Evolutionary conservation across 345 rosid genomes (phyloP), one percentile per base, ranked within the genome.

Genomic region (Melaleuca quinquenervia): DNA sequence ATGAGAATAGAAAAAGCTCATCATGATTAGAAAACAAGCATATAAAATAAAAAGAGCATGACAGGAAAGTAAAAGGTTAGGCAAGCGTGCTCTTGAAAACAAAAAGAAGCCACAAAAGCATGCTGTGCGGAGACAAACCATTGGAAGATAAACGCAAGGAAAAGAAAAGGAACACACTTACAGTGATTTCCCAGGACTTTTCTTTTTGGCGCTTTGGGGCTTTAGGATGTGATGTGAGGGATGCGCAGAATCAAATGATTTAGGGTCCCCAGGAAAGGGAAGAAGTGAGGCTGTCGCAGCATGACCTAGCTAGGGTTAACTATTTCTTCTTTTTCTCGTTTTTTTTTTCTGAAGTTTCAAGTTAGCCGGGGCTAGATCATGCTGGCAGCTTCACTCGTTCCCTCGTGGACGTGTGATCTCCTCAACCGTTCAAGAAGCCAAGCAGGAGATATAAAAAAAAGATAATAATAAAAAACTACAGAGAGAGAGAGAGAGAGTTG

Each of bases 341-440:
- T 26, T 82, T 7, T 32, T 3, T 48, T 50, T 82, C 36, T 82
- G 22, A 48, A 50, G 45, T 51, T 82, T 27, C 26, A 15, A 8
- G 56, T 52, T 62, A 84, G 78, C 86, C 86, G 44, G 32, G 48
- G 86, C 82, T 84, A 84, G 86, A 84, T 84, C 86, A 84, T 84
- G 86, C 86, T 84, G 86, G 86, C 86, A 84, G 86, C 86, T 84
- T 84, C 86, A 84, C 86, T 84, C 82, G 41, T 84, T 84, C 86
- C 82, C 82, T 50, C 26, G 75, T 36, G 80, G 86, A 84, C 86
- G 80, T 70, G 48, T 70, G 48, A 70, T 70, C 80, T 70, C 80
- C 80, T 70, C 48, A 20, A 70, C 24, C 8, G 80, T 21, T 70
- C 48, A 18, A 70, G 48, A 70, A 44, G 48, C 80, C 80, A 70